Base-by-base conservation (phyloP, 2,329 filamentous ascomycete genomes). In the Phoma sp. region DNA sequence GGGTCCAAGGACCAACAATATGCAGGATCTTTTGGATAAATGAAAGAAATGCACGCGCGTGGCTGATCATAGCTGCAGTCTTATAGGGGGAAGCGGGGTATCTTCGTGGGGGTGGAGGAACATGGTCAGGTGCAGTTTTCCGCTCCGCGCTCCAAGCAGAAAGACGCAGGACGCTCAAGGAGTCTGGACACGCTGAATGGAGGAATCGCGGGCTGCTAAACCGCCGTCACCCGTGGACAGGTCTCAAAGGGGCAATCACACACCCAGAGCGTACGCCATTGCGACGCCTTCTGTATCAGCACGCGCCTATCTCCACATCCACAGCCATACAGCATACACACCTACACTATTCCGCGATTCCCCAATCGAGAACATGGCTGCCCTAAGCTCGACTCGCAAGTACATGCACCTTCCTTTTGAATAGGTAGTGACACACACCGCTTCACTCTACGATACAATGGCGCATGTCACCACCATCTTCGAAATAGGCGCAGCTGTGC, bases 1-100 rank as follows among this genome's bases (percentile, higher is more conserved):
- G 66, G 66, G 57, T 42, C 47, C 25, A 15, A 49, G 56, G 50
- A 61, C 54, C 61, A 57, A 59, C 55, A 62, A 56, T 56, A 58
- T 17, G 53, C 40, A 26, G 29, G 29, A 39, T 59, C 45, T 50
- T 57, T 53, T 55, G 58, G 52, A 60, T 51, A 43, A 56, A 34
- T 34, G 37, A 42, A 43, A 47, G 47, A 50, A 46, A 38, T 51
- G 40, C 37, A 47, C 47, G 53, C 37, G 28, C 23, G 18, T 56
- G 42, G 53, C 32, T n/a, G 47, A 51, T 47, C 47, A 51, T 47
- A 50, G 23, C 29, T 50, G 47, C 36, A 34, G 32, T 38, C 32
- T 28, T 56, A 50, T 56, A 46, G 51, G 28, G 28, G 39, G 38
- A 43, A 49, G 51, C 45, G 51, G 51, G 51, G 51, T 54, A 54